A percentile compares a stretch with the other conserved stretches of the same genome.
These are phyloP conservation scores for Raphanus sativus DNA, from an alignment of 345 rosid species.

Conservation along the genomic window DNA sequence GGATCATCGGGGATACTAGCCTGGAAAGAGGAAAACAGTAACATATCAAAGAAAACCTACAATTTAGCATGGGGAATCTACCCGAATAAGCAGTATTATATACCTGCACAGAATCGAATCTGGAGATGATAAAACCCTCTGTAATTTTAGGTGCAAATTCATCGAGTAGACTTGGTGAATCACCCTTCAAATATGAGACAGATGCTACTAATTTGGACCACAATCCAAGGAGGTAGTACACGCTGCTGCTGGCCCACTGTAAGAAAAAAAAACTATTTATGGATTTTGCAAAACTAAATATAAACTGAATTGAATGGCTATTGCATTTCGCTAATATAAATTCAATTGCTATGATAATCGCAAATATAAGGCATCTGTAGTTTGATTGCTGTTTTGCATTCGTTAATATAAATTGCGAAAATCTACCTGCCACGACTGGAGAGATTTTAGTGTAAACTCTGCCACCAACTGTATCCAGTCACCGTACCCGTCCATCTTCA, in stretches of 20 bases:
- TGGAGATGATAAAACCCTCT: slow-evolving; percentile 90
- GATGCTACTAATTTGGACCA: slow-evolving; percentile 97
- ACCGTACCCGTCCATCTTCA: slow-evolving; percentile 93
- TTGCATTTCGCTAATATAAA: not conserved
- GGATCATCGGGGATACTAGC: slow-evolving; percentile 80
- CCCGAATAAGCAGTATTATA: slow-evolving; percentile 11
- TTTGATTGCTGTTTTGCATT: not conserved
- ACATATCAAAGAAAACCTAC: slow-evolving; percentile 8
- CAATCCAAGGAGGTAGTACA: slow-evolving; percentile 88
- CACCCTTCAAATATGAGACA: slow-evolving; percentile 91
- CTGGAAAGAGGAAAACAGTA: slow-evolving; percentile 40
- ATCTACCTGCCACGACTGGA: slow-evolving; percentile 97
- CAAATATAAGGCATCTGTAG: slow-evolving; percentile 3
- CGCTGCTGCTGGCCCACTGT: slow-evolving; percentile 99
- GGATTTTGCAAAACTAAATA: slow-evolving; percentile 7
- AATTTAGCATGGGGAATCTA: not conserved
- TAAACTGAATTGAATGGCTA: not conserved
- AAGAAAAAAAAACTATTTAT: slow-evolving; percentile 14
- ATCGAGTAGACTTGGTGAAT: slow-evolving; percentile 94
- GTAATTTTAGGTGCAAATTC: slow-evolving; percentile 97
- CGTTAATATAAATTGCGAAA: not conserved
- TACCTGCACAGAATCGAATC: slow-evolving; percentile 97
- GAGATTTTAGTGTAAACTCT: slow-evolving; percentile 88
- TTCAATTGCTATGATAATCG: not conserved
- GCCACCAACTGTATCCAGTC: slow-evolving; percentile 98